Evolutionary conservation across 1,284 basidiomycete genomes (phyloP).

Genomic region (Boletus semigastroideus): DNA sequence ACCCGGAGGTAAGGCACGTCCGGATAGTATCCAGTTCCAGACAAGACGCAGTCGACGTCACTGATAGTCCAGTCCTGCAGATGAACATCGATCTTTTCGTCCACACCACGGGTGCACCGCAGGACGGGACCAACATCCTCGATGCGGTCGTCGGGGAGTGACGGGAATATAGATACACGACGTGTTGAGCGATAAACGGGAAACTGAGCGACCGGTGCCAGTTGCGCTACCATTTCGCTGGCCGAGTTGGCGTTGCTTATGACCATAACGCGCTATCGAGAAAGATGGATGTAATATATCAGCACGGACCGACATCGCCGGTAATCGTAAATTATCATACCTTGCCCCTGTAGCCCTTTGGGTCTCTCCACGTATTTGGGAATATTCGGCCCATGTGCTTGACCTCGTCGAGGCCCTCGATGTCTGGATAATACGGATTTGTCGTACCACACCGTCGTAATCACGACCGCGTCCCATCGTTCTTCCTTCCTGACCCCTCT

Average conservation of each 20-base stretch:
- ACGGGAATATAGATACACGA: slow-evolving; percentile 40
- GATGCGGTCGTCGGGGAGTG: slow-evolving; percentile 42
- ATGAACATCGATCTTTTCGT: slow-evolving; percentile 33
- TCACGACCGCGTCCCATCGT: slow-evolving; percentile 45
- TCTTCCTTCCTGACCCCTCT: slow-evolving; percentile 27
- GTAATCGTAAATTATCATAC: slow-evolving; percentile 23
- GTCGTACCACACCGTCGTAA: slow-evolving; percentile 46
- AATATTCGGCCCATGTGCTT: slow-evolving; percentile 28
- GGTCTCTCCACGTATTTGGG: slow-evolving; percentile 42
- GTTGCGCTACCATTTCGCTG: slow-evolving; percentile 48
- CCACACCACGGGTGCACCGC: slow-evolving; percentile 27
- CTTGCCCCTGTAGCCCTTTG: slow-evolving; percentile 39
- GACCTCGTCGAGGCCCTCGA: slow-evolving; percentile 38
- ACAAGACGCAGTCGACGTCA: slow-evolving; percentile 42
- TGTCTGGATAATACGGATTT: slow-evolving; percentile 42
- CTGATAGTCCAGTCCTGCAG: slow-evolving; percentile 37
- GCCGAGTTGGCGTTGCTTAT: slow-evolving; percentile 49
- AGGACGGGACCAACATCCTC: slow-evolving; percentile 40
- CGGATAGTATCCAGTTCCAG: slow-evolving; percentile 46
- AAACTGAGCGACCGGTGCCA: slow-evolving; percentile 34
- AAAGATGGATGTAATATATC: neutral
- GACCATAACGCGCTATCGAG: slow-evolving; percentile 40
- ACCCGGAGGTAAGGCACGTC: slow-evolving; percentile 44
- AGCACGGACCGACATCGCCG: neutral
- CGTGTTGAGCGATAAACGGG: slow-evolving; percentile 47